Evolutionary conservation across 352 stramenopile genomes (phyloP), one percentile per base, ranked within the genome.

Genomic region (Pythium dissotocum): DNA sequence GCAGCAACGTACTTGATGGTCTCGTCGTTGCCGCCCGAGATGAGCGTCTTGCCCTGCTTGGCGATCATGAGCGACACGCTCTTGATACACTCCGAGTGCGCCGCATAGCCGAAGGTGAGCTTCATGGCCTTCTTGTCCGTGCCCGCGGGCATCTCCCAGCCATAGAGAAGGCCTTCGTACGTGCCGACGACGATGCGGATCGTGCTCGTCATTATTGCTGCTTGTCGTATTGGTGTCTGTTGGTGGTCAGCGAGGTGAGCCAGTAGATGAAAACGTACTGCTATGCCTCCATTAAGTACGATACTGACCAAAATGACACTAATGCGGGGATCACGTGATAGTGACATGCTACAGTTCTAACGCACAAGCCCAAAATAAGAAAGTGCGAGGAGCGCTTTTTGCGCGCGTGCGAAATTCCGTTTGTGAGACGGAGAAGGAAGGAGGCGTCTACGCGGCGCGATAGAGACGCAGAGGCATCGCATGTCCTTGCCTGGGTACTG

Each of bases 101-200:
- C 88, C 38, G 84, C 77, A 68, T 94, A 96, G 36, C 85, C 86
- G 58, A 95, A 96, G 14, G 78, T 93, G 52, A 95, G 82, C 75
- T 92, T 94, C 76, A 95, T 89, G 66, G 85, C 86, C 30, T 75
- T 72, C 40, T 75, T 73, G 33, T 67, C 67, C 16, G 49, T 36
- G 30, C 65, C 67, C 44, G 72, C 77, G 44, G 77, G 73, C 55
- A 84, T 77, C 60, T 93, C 80, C 88, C 88, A 96, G 21, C 88
- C 88, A 67, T 95, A 95, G 30, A 96, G 76, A 49, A 94, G 80
- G 59, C 88, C 88, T 71, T 94, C 87, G 65, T 96, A 96, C 65
- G 88, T 95, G 64, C 88, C 88, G 21, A 80, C 85, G 21, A 94
- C 85, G 42, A 96, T 83, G 67, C 87, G 88, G 53, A 95, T 85